Conservation (phyloP, 768 basidiomycete genomes). For the Mycena metata region DNA sequence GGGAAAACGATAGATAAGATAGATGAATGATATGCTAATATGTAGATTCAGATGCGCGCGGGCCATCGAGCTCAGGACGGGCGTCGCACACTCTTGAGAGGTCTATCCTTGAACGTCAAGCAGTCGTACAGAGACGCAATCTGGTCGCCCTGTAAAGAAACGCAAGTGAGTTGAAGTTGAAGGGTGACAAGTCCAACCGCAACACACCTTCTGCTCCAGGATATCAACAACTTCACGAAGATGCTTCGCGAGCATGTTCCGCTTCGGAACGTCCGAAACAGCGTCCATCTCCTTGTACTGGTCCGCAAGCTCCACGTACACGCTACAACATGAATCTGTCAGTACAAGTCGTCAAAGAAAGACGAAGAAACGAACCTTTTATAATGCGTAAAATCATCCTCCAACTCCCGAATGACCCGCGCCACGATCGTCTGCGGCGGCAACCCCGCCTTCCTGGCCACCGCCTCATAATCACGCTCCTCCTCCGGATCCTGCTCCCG, state of each 20-base stretch:
- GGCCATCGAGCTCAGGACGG: no score
- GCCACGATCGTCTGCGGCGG: conserved; percentile 92
- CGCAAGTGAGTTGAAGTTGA: conserved; percentile 27
- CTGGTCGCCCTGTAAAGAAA: conserved; percentile 81
- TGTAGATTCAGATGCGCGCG: no score
- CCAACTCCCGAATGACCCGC: conserved; percentile 87
- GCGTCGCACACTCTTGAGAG: conserved; percentile 33
- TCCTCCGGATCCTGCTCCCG: conserved; percentile 45
- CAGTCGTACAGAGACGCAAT: conserved; percentile 93
- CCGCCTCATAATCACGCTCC: conserved; percentile 44
- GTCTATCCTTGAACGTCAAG: conserved; percentile 81
- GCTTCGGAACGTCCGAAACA: conserved; percentile 81
- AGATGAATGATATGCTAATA: no score
- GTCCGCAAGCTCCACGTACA: conserved; percentile 92
- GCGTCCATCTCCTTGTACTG: conserved; percentile 94
- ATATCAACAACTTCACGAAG: conserved; percentile 92
- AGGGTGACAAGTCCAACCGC: no score
- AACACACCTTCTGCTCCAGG: conserved; percentile 95
- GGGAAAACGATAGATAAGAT: no score
- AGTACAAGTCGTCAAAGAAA: not conserved
- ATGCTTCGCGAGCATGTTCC: conserved; percentile 90
- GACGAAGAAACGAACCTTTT: conserved; percentile 76
- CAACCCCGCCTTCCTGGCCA: conserved; percentile 56
- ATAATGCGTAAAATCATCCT: conserved; percentile 96
- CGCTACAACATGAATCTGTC: conserved; percentile 60